Conservation (phyloP, 305 asterid genomes). For the Striga hermonthica region DNA sequence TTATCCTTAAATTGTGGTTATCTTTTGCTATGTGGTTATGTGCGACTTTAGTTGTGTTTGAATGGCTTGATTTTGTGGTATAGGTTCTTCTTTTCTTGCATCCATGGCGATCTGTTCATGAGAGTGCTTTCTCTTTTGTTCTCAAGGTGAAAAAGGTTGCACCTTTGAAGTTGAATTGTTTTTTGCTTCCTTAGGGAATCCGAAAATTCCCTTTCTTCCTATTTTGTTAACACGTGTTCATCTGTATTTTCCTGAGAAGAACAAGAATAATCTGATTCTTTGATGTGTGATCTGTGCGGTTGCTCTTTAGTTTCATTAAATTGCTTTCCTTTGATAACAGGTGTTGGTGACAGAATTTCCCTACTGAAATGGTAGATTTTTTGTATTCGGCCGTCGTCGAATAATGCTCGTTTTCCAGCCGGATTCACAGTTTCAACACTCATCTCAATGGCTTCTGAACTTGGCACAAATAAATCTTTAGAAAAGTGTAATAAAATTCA, state of each 20-base stretch:
- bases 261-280: too few relatives aligned
- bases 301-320: constrained; percentile 27
- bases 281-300: constrained; percentile 8
- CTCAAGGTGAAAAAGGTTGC: constrained; percentile 18
- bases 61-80: constrained; percentile 23
- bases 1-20: constrained; percentile 40
- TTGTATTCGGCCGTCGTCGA: constrained; percentile 31
- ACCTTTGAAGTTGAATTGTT: background rate
- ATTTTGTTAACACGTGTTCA: too few relatives aligned
- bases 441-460: constrained; percentile 62
- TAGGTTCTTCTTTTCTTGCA: constrained; percentile 22
- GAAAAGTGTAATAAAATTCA: constrained; percentile 48
- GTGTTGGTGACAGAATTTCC: constrained; percentile 32
- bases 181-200: constrained; percentile 17
- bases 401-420: constrained; percentile 32
- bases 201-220: constrained; percentile 6
- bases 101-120: background rate
- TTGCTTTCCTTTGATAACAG: constrained; percentile 43
- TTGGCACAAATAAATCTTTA: constrained; percentile 42
- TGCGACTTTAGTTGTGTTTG: constrained; percentile 41
- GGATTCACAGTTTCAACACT: constrained; percentile 28
- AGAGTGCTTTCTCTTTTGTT: constrained; percentile 10
- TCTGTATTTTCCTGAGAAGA: too few relatives aligned
- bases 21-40: constrained; percentile 35
- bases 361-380: constrained; percentile 28